These are phyloP conservation scores for Dichotomopilus funicola DNA, from an alignment of 2,329 filamentous ascomycete species.

Conservation along the genomic window DNA sequence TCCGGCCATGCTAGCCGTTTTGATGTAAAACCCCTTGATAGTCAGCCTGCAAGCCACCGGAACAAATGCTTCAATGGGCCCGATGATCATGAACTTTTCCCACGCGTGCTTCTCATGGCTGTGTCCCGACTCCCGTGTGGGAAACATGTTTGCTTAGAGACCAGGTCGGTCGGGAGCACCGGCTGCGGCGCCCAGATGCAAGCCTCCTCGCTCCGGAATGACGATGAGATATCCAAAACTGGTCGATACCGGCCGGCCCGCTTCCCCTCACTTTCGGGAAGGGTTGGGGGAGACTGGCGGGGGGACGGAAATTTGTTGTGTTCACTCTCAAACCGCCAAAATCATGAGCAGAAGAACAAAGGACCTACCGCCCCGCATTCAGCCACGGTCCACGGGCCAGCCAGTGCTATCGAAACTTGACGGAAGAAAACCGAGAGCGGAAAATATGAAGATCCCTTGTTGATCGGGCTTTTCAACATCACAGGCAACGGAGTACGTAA, in stretches of 20 bases:
- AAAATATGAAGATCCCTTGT: no score
- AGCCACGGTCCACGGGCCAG: no score
- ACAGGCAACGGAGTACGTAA: no score
- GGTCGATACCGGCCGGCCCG: conserved; percentile 3
- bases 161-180: not conserved
- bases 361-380: no score
- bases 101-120: not conserved
- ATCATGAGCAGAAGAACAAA: no score
- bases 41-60: not conserved
- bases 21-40: not conserved
- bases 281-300: not conserved
- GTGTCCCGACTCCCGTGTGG: not conserved
- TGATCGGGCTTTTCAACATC: no score
- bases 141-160: not conserved
- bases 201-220: not conserved
- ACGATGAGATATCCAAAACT: no score
- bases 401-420: no score
- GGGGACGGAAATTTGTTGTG: conserved; percentile 3
- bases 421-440: not conserved
- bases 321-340: not conserved
- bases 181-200: not conserved
- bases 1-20: not conserved
- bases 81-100: not conserved
- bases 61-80: not conserved
- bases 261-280: conserved; percentile 2